phyloP scores from a whole-genome alignment of 2,329 filamentous ascomycete genomes.

The Venturia asperata region DNA sequence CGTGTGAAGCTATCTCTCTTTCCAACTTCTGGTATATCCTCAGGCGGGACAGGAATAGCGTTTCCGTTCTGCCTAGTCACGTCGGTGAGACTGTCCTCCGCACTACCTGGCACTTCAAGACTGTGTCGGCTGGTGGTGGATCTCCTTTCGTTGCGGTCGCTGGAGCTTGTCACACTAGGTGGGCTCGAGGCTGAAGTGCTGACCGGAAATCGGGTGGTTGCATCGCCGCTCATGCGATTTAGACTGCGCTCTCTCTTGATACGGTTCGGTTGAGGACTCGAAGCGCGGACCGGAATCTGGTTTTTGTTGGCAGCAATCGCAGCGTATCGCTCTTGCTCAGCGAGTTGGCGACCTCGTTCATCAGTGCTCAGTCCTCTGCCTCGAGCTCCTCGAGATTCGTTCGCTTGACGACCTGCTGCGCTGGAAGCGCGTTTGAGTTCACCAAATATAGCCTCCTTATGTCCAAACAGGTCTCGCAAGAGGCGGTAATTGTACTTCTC shows the following conservation, averaged over 20 bases:
- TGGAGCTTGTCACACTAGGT: conserved; percentile 48
- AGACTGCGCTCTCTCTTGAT: conserved; percentile 42
- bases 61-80: background rate
- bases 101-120: conserved; percentile 70
- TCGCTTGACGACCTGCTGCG: conserved; percentile 46
- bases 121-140: conserved; percentile 50
- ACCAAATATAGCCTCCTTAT: conserved; percentile 93
- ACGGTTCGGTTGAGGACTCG: conserved; percentile 56
- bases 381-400: background rate
- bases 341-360: conserved; percentile 86
- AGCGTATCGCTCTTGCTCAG: conserved; percentile 88
- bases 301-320: conserved; percentile 51
- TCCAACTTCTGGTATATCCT: conserved; percentile 1
- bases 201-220: conserved; percentile 73
- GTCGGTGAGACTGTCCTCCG: conserved; percentile 37
- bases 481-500: conserved; percentile 89
- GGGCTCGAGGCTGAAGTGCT: conserved; percentile 50
- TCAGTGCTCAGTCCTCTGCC: conserved; percentile 88
- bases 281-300: conserved; percentile 52
- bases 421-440: conserved; percentile 87
- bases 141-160: conserved; percentile 23
- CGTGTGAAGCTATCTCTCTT: conserved; percentile 15
- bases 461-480: conserved; percentile 81
- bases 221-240: conserved; percentile 63
- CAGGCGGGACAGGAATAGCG: background rate